Evolutionary conservation across 23 red algal species (phyloP), one percentile per base, ranked within the genome.

Genomic region (Gracilaria caudata): DNA sequence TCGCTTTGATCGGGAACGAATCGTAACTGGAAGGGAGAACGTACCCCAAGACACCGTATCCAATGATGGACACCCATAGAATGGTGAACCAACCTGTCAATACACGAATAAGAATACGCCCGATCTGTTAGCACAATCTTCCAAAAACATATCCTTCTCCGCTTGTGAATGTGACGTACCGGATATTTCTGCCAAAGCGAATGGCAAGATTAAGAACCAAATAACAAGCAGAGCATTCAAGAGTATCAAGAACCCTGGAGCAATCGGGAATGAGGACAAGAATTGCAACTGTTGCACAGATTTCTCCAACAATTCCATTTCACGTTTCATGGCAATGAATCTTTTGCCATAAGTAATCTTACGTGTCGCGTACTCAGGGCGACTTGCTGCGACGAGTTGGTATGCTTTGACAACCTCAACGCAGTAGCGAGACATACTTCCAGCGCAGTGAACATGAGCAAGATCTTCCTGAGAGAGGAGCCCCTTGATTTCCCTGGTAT

Each of bases 131-230:
- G 13, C 13, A 49, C 45, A 49, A 49, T 7, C 45, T 9, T 49
- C 7, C 13, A 13, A 7, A 7, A 49, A 49, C 13, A 49, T 7
- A 9, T 49, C n/a, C n/a, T n/a, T n/a, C n/a, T n/a, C n/a, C n/a
- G n/a, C n/a, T n/a, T n/a, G n/a, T n/a, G n/a, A n/a, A n/a, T n/a
- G 23, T 7, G 29, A 36, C 61, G 19, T 61, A 86, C 82, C 82
- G 16, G 82, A 86, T 58, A 53, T 28, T 44, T 89, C 86, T 68
- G 74, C 53, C 44, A 80, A 44, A 49, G 73, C 57, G 25, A 89
- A 89, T 4, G 86, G 86, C n/a, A 89, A 34, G 25, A 89, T 43
- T 38, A 79, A 12, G 74, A 89, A 89, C 70, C 70, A 89, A 51
- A 89, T 78, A 3, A n/a, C 73, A 28, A 89, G 86, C 21, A 89